phyloP scores from a whole-genome alignment of 2,329 filamentous ascomycete genomes.

The Curvularia verruculosa region DNA sequence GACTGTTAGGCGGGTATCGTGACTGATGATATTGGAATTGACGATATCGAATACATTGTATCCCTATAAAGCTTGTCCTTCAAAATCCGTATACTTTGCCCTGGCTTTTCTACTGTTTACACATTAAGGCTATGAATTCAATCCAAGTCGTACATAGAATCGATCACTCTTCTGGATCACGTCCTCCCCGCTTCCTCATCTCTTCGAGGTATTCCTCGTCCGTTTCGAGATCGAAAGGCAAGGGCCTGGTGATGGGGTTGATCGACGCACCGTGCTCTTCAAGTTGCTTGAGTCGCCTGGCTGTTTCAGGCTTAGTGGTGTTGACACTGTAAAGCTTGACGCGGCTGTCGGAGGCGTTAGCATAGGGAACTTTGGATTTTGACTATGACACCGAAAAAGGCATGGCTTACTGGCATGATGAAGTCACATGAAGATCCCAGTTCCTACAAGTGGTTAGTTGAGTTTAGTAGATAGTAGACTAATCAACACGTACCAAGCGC shows the following conservation, averaged over 20 bases:
- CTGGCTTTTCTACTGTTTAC: no score
- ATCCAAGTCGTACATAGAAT: no score
- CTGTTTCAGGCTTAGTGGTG: conserved; percentile 56
- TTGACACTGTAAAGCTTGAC: conserved; percentile 67
- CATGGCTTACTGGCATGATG: conserved; percentile 58
- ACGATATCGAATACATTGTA: no score
- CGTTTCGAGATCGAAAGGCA: conserved; percentile 57
- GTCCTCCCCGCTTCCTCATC: conserved; percentile 50
- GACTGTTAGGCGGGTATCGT: no score
- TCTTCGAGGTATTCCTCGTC: conserved; percentile 57
- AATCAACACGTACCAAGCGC: conserved; percentile 47
- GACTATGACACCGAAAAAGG: not conserved
- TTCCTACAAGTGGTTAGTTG: conserved; percentile 56
- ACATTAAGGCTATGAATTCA: no score
- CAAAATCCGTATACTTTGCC: no score
- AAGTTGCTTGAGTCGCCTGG: conserved; percentile 58
- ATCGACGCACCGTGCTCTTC: conserved; percentile 57
- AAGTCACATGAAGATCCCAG: conserved; percentile 70
- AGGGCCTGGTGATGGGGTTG: conserved; percentile 60
- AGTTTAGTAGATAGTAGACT: conserved; percentile 1
- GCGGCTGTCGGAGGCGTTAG: conserved; percentile 7
- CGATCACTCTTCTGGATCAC: conserved; percentile 53
- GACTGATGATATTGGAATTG: no score
- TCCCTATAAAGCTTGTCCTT: no score
- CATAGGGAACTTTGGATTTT: no score